Evolutionary conservation across 176 grass and related monocot genomes (phyloP).

Genomic region (Pontederia crassipes): DNA sequence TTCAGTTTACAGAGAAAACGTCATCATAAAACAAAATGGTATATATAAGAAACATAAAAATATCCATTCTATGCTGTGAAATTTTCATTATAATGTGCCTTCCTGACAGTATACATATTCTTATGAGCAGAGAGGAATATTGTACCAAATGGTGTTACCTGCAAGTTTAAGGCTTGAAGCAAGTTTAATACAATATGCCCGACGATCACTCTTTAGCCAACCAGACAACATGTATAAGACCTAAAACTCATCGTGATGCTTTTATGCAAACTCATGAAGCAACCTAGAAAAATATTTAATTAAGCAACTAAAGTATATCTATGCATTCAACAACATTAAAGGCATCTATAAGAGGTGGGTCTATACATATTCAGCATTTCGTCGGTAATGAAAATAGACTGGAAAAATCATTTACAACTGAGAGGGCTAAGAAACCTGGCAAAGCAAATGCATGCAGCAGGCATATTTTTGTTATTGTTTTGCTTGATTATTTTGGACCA

Average conservation of each 20-base stretch:
- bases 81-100: too few relatives aligned
- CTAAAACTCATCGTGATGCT: constrained; percentile 45
- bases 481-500: too few relatives aligned
- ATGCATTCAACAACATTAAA: constrained; percentile 4
- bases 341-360: background rate
- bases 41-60: background rate
- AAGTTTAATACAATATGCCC: constrained; percentile 77
- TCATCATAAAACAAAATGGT: background rate
- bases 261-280: constrained; percentile 65
- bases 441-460: too few relatives aligned
- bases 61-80: too few relatives aligned
- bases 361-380: too few relatives aligned
- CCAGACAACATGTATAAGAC: constrained; percentile 83
- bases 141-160: constrained; percentile 24
- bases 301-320: background rate
- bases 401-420: too few relatives aligned
- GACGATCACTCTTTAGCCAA: constrained; percentile 55
- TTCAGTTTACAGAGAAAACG: too few relatives aligned
- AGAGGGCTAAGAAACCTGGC: too few relatives aligned
- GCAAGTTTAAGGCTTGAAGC: constrained; percentile 63
- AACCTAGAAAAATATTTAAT: constrained; percentile 29
- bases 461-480: too few relatives aligned
- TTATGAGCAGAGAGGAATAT: too few relatives aligned
- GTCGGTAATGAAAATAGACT: too few relatives aligned
- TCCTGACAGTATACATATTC: too few relatives aligned